Percentiles rank a stretch among this genome's conserved stretches.
Evolutionary conservation across 192 early-diverging fungal species (phyloP).

Genomic region (Coemansia sp.): DNA sequence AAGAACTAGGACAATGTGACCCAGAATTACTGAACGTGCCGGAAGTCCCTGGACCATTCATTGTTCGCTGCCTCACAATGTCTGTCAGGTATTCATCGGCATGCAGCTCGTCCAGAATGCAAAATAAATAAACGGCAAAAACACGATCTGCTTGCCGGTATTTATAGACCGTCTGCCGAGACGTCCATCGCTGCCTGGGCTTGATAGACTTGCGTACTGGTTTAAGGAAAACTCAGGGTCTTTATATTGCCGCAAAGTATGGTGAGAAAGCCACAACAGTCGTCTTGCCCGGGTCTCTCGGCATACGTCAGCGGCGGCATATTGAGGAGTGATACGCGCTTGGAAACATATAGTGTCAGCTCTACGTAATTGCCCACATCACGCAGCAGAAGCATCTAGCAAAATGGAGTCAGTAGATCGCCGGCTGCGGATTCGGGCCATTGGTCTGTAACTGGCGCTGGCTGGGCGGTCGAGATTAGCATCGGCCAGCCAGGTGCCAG

Average conservation of each 20-base stretch:
- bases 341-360: background rate
- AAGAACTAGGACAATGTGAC: background rate
- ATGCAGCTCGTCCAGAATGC: background rate
- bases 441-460: background rate
- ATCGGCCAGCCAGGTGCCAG: background rate
- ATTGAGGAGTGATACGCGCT: background rate
- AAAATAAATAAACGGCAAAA: background rate
- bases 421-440: background rate
- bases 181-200: background rate
- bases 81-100: background rate
- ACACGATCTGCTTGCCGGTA: background rate
- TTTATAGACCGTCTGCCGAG: background rate
- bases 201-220: background rate
- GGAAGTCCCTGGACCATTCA: background rate
- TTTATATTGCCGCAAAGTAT: slow-evolving; percentile 4
- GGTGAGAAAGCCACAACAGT: background rate
- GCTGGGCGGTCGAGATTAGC: background rate
- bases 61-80: background rate
- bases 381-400: background rate
- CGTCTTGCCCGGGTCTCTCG: background rate
- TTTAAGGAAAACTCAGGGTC: background rate
- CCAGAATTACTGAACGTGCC: background rate
- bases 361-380: background rate
- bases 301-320: background rate
- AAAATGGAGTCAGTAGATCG: slow-evolving; percentile 3